phyloP scores from a whole-genome alignment of 2,329 filamentous ascomycete species.

The Metarhizium brunneum region DNA sequence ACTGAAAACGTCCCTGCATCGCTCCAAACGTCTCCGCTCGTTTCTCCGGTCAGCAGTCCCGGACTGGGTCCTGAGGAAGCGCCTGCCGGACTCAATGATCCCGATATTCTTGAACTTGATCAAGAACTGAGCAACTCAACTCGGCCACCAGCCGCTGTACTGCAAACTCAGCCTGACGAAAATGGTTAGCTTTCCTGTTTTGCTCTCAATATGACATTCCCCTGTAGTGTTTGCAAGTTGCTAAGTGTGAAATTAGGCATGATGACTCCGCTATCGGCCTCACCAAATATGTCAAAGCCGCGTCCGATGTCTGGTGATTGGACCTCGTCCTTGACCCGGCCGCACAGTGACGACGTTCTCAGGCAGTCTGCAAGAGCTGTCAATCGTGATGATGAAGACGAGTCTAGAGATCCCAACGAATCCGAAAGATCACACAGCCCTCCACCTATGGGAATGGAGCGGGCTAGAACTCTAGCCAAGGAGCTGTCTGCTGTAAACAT shows the following conservation, averaged over 20 bases:
- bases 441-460: conserved; percentile 65
- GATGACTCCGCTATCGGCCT: conserved; percentile 43
- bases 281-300: conserved; percentile 38
- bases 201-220: not conserved
- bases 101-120: conserved; percentile 61
- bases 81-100: conserved; percentile 46
- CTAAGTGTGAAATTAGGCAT: conserved; percentile 24
- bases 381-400: conserved; percentile 25
- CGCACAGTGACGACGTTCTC: conserved; percentile 46
- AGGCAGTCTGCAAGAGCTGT: conserved; percentile 33
- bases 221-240: not conserved
- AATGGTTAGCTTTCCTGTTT: conserved; percentile 17
- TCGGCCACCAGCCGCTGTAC: conserved; percentile 35
- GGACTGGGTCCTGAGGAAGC: conserved; percentile 38
- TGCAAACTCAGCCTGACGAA: conserved; percentile 21
- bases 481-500: conserved; percentile 88
- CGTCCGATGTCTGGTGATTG: conserved; percentile 43
- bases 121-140: conserved; percentile 22
- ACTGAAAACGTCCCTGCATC: conserved; percentile 84
- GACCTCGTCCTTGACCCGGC: conserved; percentile 33
- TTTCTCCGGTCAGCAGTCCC: conserved; percentile 83
- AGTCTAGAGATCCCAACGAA: conserved; percentile 22
- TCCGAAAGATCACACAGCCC: conserved; percentile 66
- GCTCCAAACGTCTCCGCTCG: conserved; percentile 86
- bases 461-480: conserved; percentile 76